Conservation (phyloP, 768 basidiomycete genomes). For the Neoboletus brunneissimus region DNA sequence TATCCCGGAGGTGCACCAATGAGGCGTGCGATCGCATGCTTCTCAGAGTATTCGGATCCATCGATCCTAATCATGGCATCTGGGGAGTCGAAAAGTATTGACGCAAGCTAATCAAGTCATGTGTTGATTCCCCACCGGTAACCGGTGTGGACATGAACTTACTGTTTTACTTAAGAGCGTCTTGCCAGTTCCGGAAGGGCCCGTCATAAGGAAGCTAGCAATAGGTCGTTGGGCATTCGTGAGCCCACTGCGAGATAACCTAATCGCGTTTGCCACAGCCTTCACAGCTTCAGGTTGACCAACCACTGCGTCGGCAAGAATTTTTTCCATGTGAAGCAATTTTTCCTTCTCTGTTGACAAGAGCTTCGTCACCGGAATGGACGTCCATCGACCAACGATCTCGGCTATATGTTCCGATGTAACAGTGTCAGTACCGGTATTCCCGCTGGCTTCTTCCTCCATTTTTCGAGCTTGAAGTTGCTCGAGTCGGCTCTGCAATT, state of each 20-base stretch:
- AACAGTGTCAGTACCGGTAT: slow-evolving; percentile 63
- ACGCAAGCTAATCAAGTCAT: slow-evolving; percentile 61
- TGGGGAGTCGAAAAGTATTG: slow-evolving; percentile 84
- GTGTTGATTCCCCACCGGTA: not conserved
- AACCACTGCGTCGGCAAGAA: slow-evolving; percentile 72
- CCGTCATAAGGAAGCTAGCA: slow-evolving; percentile 89
- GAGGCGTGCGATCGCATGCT: slow-evolving; percentile 69
- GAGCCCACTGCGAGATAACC: slow-evolving; percentile 92
- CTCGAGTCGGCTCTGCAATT: slow-evolving; percentile 71
- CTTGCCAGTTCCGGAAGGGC: slow-evolving; percentile 91
- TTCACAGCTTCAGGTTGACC: slow-evolving; percentile 91
- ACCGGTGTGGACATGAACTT: slow-evolving; percentile 27
- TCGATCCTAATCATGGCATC: slow-evolving; percentile 93
- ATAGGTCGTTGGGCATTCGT: slow-evolving; percentile 83
- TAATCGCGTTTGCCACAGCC: slow-evolving; percentile 91
- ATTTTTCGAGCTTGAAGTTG: slow-evolving; percentile 70
- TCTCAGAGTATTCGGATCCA: slow-evolving; percentile 89
- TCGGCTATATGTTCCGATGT: slow-evolving; percentile 90
- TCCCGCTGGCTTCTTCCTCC: slow-evolving; percentile 61
- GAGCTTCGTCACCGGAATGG: slow-evolving; percentile 83
- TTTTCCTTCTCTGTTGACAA: slow-evolving; percentile 92
- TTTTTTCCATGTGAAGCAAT: slow-evolving; percentile 80
- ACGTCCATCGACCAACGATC: slow-evolving; percentile 92
- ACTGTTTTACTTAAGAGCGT: slow-evolving; percentile 88
- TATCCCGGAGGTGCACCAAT: slow-evolving; percentile 81